Evolutionary conservation across 495 filamentous ascomycete genomes (phyloP).

Genomic region (Podospora didyma): DNA sequence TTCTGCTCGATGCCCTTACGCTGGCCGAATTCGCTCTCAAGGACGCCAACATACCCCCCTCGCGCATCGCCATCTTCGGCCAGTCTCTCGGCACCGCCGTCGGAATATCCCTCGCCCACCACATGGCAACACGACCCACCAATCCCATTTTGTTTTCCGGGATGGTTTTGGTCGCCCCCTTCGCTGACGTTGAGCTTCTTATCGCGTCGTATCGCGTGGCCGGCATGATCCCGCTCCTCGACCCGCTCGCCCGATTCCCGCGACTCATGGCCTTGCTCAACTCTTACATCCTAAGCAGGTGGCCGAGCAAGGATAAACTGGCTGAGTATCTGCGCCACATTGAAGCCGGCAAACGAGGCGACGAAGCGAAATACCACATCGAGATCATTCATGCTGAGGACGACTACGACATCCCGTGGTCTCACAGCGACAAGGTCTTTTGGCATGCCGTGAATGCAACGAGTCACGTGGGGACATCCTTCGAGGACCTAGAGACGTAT

Average conservation of each 20-base stretch:
- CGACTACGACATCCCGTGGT: conserved; percentile 71
- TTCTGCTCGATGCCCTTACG: conserved; percentile 73
- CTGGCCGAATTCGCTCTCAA: conserved; percentile 66
- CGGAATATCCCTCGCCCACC: conserved; percentile 56
- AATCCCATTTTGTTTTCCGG: conserved; percentile 52
- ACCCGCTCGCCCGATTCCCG: conserved; percentile 55
- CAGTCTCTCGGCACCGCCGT: conserved; percentile 88
- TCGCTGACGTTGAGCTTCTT: conserved; percentile 66
- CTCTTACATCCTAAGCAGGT: conserved; percentile 43
- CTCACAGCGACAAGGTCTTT: conserved; percentile 52
- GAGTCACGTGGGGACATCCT: conserved; percentile 19
- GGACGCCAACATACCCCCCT: conserved; percentile 58
- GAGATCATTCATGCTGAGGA: conserved; percentile 68
- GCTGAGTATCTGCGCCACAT: conserved; percentile 32
- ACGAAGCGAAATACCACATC: conserved; percentile 46
- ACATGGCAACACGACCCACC: conserved; percentile 7
- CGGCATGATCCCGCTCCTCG: conserved; percentile 72
- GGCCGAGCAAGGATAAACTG: conserved; percentile 45
- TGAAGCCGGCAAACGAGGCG: conserved; percentile 27
- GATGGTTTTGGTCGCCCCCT: conserved; percentile 72
- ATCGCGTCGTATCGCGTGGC: conserved; percentile 58
- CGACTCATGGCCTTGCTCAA: conserved; percentile 36
- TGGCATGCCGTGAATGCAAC: conserved; percentile 49
- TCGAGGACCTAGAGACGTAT: conserved; percentile 13
- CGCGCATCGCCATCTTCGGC: conserved; percentile 73